Evolutionary conservation across 495 filamentous ascomycete species (phyloP), one percentile per base, ranked within the genome.

Genomic region (Lineolata rhizophorae): DNA sequence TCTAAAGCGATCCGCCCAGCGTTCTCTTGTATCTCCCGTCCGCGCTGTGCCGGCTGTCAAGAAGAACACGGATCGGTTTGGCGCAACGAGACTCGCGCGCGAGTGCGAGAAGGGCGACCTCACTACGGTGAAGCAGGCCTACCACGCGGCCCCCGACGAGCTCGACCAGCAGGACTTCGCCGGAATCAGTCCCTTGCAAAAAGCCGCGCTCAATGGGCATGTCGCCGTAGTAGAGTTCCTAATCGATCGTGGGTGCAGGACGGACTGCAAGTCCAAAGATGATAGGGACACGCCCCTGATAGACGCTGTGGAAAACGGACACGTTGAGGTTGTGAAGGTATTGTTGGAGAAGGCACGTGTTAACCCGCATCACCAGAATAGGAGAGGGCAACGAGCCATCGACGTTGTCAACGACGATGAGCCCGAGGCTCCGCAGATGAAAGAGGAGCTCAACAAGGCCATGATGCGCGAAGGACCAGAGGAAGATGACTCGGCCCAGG

Each of bases 291-390:
- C 87, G 0, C 90, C 87, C 13, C 61, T 97, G 20, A 76, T 95
- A 26, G 87, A 97, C 58, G 87, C 87, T 0, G 77, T 93, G 18
- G 85, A 94, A 42, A 95, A 95, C 45, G 76, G 81, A 1, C 79
- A 95, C 45, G 47, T 90, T 3, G 79, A 75, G n/a, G 82, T 94
- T 8, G 81, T 97, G 11, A 78, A 72, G 45, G 58, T 90, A 8
- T 53, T 94, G 18, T 62, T 97, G 5, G 68, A 74, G 14, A 35
- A 45, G 20, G 77, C 78, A 15, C 81, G 83, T 19, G 82, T 84
- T 4, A 84, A 97, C 42, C 90, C 87, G 13, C 72, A 78, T 26
- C 74, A 76, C 35, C 65, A 80, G 11, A 93, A 95, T 48, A 70
- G 70, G 2, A 72, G 80, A 41, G 87, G 87, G 4, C 67, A 85